A percentile compares a stretch with the other conserved stretches of the same genome.
These are phyloP conservation scores for Anisodus tanguticus DNA, from an alignment of 257 asterid species.

Conservation along the genomic window DNA sequence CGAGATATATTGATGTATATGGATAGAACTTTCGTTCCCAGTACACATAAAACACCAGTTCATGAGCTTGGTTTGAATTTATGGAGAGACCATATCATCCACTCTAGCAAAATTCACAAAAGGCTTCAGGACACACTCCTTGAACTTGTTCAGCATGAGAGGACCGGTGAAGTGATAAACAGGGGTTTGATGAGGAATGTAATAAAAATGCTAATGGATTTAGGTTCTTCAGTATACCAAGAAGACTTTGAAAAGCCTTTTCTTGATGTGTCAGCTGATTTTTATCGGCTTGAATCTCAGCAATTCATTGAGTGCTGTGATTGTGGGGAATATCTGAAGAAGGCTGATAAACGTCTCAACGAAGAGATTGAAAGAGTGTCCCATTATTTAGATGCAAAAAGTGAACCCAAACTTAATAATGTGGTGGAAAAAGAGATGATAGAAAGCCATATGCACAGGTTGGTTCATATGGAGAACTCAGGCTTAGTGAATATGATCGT, in stretches of 20 bases:
- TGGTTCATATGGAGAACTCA: slow-evolving; percentile 47
- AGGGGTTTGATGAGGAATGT: slow-evolving; percentile 46
- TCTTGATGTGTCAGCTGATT: slow-evolving; percentile 44
- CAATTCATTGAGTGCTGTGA: slow-evolving; percentile 44
- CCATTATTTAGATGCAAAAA: slow-evolving; percentile 38
- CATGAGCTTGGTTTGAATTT: slow-evolving; percentile 45
- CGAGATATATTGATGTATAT: slow-evolving; percentile 48
- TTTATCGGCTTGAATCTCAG: slow-evolving; percentile 41
- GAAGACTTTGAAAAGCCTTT: slow-evolving; percentile 45
- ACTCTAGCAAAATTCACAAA: slow-evolving; percentile 39
- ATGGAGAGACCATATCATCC: slow-evolving; percentile 46
- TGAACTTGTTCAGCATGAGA: slow-evolving; percentile 38
- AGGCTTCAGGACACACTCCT: slow-evolving; percentile 46
- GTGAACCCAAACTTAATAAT: slow-evolving; percentile 41
- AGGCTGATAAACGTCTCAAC: slow-evolving; percentile 43
- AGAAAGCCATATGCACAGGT: slow-evolving; percentile 39
- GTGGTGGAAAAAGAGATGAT: slow-evolving; percentile 47
- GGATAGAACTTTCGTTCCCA: slow-evolving; percentile 47
- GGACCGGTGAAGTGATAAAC: slow-evolving; percentile 46
- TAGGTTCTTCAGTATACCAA: slow-evolving; percentile 42
- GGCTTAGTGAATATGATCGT: slow-evolving; percentile 42
- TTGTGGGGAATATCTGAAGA: slow-evolving; percentile 46
- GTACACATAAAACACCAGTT: slow-evolving; percentile 45
- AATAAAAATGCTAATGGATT: slow-evolving; percentile 44
- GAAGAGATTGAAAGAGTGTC: slow-evolving; percentile 47